Evolutionary conservation across 2,329 filamentous ascomycete genomes (phyloP), one percentile per base, ranked within the genome.

Genomic region (Penicillium brevicompactum): DNA sequence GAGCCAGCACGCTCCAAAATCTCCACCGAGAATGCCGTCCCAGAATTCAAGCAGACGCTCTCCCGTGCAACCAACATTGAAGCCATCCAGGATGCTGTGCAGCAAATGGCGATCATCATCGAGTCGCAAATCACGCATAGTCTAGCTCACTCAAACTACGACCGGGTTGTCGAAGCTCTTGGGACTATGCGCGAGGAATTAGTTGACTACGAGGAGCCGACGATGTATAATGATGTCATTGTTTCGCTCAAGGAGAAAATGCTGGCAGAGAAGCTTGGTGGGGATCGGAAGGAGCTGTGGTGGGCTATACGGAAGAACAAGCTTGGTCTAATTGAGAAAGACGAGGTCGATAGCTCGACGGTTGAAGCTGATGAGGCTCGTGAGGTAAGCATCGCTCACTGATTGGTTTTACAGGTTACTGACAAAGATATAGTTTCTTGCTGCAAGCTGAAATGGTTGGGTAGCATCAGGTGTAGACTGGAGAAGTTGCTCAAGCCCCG

Each of bases 21-120:
- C 53, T 82, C 84, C 8, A 71, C 83, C 0, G 82, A 88, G 9
- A 97, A 97, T 60, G 86, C 92, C 1, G 86, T 97, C 5, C 92
- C 94, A 0, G 90, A 93, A 56, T 97, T 96, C 83, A 95, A 92
- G 70, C 91, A 91, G 70, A 82, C 87, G 3, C 79, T 97, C 14
- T 80, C 80, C 1, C 76, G 77, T 1, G 81, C 88, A 0, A 81
- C 84, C 6, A 82, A 87, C 27, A 76, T 88, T 1, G 76, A 82
- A 1, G 80, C 83, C 3, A 83, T 95, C 50, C 80, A 85, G 56
- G 83, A 87, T 16, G 88, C 89, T 1, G 82, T 86, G 5, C 84
- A 86, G 60, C 90, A 95, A 67, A 89, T 97, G 84, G 85, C 82
- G 11, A 70, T 70, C 4, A 87, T 96, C 52, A 83, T 96, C 43